phyloP scores from a whole-genome alignment of 179 eudicot genomes.

The Heliamphora pulchella region DNA sequence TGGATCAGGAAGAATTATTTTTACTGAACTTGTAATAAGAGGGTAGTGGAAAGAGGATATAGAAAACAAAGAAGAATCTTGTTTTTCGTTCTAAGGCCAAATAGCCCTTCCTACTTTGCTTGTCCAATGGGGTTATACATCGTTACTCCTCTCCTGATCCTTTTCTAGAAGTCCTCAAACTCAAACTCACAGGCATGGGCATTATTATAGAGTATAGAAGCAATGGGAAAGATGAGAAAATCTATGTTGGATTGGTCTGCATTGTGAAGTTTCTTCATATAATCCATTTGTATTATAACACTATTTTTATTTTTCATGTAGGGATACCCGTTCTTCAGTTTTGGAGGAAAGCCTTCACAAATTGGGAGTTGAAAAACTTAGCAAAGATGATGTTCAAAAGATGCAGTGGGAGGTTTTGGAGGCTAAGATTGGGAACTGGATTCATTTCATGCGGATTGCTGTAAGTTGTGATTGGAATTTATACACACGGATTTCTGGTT shows the following conservation, averaged over 20 bases:
- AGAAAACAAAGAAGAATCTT: too few species aligned
- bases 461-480: constrained; percentile 37
- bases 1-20: too few species aligned
- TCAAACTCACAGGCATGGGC: too few species aligned
- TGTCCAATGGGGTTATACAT: too few species aligned
- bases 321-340: constrained; percentile 85
- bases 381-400: constrained; percentile 96
- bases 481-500: background rate
- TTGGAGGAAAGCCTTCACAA: constrained; percentile 85
- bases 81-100: too few species aligned
- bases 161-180: too few species aligned
- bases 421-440: constrained; percentile 98
- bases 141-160: too few species aligned
- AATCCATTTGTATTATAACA: background rate
- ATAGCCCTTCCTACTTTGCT: too few species aligned
- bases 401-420: constrained; percentile 99
- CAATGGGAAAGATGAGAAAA: background rate
- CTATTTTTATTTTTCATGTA: constrained; percentile 20
- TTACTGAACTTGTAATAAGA: too few species aligned
- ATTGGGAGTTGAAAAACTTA: constrained; percentile 91
- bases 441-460: constrained; percentile 96
- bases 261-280: background rate
- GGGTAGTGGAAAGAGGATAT: too few species aligned
- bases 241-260: background rate
- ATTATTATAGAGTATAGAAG: too few species aligned